Evolutionary conservation across 2,329 filamentous ascomycete genomes (phyloP).

Genomic region (Ascochyta pisi): DNA sequence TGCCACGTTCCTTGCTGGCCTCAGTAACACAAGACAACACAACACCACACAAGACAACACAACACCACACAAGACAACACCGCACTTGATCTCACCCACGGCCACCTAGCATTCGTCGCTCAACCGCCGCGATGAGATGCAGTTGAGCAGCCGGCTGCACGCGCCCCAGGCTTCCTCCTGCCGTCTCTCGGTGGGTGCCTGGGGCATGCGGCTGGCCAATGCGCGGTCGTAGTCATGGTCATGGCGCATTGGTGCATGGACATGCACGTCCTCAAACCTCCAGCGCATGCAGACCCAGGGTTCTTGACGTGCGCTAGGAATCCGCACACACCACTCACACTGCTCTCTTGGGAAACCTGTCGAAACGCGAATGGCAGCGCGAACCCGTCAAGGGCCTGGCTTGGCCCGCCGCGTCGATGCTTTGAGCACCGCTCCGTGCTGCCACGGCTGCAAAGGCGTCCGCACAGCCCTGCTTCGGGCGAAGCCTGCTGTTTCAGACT

Average conservation of each 20-base stretch:
- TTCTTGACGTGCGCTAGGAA: conserved; percentile 10
- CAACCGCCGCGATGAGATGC: conserved; percentile 3
- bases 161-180: not conserved
- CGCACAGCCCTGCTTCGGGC: conserved; percentile 5
- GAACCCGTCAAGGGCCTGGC: conserved; percentile 8
- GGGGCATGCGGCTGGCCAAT: conserved; percentile 10
- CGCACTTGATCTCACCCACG: not conserved
- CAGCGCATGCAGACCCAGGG: conserved; percentile 10
- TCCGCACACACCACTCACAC: conserved; percentile 7
- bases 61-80: not conserved
- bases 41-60: too few relatives aligned
- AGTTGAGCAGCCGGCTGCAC: conserved; percentile 3
- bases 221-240: not conserved
- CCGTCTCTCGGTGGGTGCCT: conserved; percentile 3
- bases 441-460: conserved; percentile 27
- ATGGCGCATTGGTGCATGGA: not conserved
- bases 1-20: conserved; percentile 7
- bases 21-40: too few relatives aligned
- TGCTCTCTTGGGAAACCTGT: conserved; percentile 14
- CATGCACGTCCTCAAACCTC: conserved; percentile 15
- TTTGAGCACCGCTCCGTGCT: conserved; percentile 14
- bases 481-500: conserved; percentile 16
- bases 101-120: conserved; percentile 1
- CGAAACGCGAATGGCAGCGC: conserved; percentile 9
- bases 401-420: conserved; percentile 9